Evolutionary conservation across 331 rosid genomes (phyloP).

Genomic region (Pyracantha coccinea): DNA sequence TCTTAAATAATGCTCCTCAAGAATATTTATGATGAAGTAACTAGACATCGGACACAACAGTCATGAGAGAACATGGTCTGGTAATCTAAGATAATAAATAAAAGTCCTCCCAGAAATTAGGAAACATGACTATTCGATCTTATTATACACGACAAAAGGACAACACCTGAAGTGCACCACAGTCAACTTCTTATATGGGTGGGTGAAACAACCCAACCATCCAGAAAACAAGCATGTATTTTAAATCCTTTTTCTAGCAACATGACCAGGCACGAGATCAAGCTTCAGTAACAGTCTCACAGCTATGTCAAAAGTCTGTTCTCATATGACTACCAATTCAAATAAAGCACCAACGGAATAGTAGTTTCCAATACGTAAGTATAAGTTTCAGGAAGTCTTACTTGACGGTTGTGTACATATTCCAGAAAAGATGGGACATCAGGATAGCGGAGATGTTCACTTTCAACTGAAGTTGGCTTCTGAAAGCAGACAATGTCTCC

Average conservation of each 20-base stretch:
- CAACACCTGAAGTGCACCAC: background rate
- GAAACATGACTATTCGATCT: background rate
- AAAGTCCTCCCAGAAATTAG: background rate
- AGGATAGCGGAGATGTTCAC: slow-evolving; percentile 47
- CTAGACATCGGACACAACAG: background rate
- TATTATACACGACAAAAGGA: background rate
- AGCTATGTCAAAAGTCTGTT: background rate
- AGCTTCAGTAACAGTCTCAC: background rate
- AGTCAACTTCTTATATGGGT: background rate
- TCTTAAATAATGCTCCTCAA: background rate
- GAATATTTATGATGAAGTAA: background rate
- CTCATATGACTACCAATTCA: background rate
- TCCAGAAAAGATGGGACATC: slow-evolving; percentile 90
- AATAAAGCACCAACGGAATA: background rate
- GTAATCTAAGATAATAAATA: background rate
- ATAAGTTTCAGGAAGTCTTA: slow-evolving; percentile 21
- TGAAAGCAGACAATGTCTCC: slow-evolving; percentile 88
- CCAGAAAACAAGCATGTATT: background rate
- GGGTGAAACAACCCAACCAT: background rate
- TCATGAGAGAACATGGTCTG: background rate
- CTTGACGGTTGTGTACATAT: slow-evolving; percentile 85
- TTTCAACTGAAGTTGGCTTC: slow-evolving; percentile 46
- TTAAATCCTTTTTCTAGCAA: background rate
- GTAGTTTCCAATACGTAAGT: background rate
- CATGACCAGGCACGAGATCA: background rate